Base-by-base conservation (phyloP, 345 rosid species). In the Populus nigra region DNA sequence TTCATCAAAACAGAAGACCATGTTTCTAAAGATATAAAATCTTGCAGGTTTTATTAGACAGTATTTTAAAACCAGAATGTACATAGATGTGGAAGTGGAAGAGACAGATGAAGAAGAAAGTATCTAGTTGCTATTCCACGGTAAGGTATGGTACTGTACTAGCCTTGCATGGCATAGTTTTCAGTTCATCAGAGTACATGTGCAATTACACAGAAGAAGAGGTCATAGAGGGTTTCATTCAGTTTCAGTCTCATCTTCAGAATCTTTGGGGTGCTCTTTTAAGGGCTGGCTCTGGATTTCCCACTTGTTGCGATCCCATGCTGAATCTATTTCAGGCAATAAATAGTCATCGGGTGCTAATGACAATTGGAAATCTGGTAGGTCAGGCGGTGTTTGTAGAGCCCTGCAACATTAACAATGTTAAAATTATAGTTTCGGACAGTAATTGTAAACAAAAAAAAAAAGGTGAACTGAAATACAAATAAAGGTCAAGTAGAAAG, bases 331-430 rank as follows among this genome's bases (percentile, higher is more conserved):
- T 77, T 85, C 92, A 18, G 98, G 98, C 71, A 93, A 81, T 66
- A 72, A 85, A 78, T 81, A 92, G 27, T 88, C 97, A 23, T 90
- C 97, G 16, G 99, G 96, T 80, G 88, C 87, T 55, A 95, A 78
- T n/a, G 98, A 95, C 78, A 90, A 76, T 23, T 89, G 97, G 80
- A 96, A 96, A 78, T 90, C 91, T 9, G 98, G 99, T 71, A 93
- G 90, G 41, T 93, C 96, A 36, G 99, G 98, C 69, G 91, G 82
- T 70, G 88, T 82, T 77, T 91, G 94, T 77, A 91, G 81, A 72
- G 84, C 86, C 91, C 99, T 93, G 89, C 80, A 73, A 22, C 79
- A 23, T 38, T 35, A 77, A 12, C 77, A 72, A 68, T 7, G 53
- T 65, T 47, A 17, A 23, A 76, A 36, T 38, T 72, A 33, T 33